Base-by-base conservation (phyloP, 305 asterid genomes). In the Fraxinus baroniana region DNA sequence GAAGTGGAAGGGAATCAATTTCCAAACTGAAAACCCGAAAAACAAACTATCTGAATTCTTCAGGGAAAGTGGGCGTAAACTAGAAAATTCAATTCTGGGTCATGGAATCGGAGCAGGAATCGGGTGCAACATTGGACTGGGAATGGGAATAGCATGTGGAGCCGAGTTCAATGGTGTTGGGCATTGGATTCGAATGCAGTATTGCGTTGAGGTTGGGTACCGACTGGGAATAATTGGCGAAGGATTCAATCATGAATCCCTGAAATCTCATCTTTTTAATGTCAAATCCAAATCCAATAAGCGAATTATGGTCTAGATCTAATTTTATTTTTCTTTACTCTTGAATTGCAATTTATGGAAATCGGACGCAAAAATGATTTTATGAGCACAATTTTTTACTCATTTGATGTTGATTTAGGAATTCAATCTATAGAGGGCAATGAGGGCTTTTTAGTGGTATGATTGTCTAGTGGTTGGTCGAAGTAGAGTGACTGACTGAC, bases 181-280 rank as follows among this genome's bases (percentile, higher is more conserved):
- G 98, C 35, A 5, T 93, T 35, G 97, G 98, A 64, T 83, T 92
- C 39, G 98, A 97, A 5, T 93, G 97, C 85, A 97, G 98, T 55
- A 87, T 84, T 44, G 98, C 0, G 76, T 91, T 17, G 97, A 97
- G 24, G 60, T 92, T 74, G 97, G 97, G 74, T 91, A 88, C 30
- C 30, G 30, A 26, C 30, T 26, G 79, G 97, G 98, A 1, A 70
- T 64, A 22, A 20, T 89, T 41, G 98, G 97, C 35, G 87, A 83
- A 26, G 97, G 95, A 1, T 76, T 83, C 77, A 85, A 92, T 55
- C 86, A 89, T 9, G 89, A 90, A 0, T 85, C 94, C 0, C 83
- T 92, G 9, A 88, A 83, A 75, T 84, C 93, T 66, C 83, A 83
- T 68, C 80, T 89, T 89, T 17, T 44, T 77, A 4, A 30, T 76